Evolutionary conservation across 2,329 filamentous ascomycete genomes (phyloP).

Genomic region (Neocucurbitaria cava): DNA sequence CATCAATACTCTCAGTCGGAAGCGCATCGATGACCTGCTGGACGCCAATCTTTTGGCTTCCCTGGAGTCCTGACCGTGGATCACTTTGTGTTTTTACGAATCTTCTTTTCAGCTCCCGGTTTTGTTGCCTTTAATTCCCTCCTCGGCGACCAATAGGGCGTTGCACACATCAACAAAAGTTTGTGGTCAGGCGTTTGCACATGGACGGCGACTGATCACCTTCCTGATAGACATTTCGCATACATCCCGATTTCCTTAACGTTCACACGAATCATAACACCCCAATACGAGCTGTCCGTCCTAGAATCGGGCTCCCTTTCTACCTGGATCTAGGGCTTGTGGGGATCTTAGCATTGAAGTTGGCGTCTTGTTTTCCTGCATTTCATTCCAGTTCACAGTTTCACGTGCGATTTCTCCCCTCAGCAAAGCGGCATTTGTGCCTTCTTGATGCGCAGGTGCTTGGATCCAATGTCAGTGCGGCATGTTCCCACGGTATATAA

Average conservation of each 20-base stretch:
- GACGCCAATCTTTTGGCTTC: constrained; percentile 59
- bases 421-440: constrained; percentile 39
- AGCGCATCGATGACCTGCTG: constrained; percentile 62
- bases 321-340: constrained; percentile 18
- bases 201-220: constrained; percentile 31
- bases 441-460: constrained; percentile 11
- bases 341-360: constrained; percentile 34
- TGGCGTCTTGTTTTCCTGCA: constrained; percentile 38
- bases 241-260: constrained; percentile 28
- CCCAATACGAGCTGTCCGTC: constrained; percentile 34
- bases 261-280: constrained; percentile 30
- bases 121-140: constrained; percentile 32
- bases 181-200: constrained; percentile 39
- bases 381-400: constrained; percentile 21
- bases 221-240: constrained; percentile 31
- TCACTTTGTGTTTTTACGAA: constrained; percentile 6
- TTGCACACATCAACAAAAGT: constrained; percentile 41
- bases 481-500: constrained; percentile 21
- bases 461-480: constrained; percentile 1
- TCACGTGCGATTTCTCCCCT: constrained; percentile 16
- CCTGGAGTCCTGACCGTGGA: constrained; percentile 52
- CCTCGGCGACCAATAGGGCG: constrained; percentile 21
- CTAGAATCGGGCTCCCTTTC: constrained; percentile 23
- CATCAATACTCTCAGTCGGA: constrained; percentile 63
- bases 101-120: constrained; percentile 11